phyloP scores from a whole-genome alignment of 169 alveolate species.

The Cryptosporidium xiaoi region DNA sequence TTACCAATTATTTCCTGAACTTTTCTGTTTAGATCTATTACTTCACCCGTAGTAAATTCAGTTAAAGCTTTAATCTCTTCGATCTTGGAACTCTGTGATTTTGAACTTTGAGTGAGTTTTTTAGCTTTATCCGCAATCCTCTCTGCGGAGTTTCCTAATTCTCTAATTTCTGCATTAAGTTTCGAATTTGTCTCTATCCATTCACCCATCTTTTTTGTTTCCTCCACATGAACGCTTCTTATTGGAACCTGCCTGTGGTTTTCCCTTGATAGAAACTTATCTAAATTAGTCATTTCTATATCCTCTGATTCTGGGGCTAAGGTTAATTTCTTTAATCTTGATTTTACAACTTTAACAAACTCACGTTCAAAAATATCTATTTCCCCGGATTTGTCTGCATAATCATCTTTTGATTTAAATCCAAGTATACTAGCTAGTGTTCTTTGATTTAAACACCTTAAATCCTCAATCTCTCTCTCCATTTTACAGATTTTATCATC shows the following conservation, averaged over 20 bases:
- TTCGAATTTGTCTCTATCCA: slow-evolving; percentile 1
- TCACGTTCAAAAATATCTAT: slow-evolving; percentile 12
- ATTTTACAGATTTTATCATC: slow-evolving; percentile 14
- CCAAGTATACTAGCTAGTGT: neutral
- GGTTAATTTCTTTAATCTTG: slow-evolving; percentile 22
- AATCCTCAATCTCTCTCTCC: slow-evolving; percentile 24
- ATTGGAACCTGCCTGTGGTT: neutral
- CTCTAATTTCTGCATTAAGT: slow-evolving; percentile 22
- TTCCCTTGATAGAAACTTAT: neutral
- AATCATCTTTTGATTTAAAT: neutral
- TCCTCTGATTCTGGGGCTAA: neutral
- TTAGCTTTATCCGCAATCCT: slow-evolving; percentile 43
- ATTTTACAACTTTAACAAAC: neutral
- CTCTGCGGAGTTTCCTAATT: slow-evolving; percentile 37
- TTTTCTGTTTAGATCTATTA: slow-evolving; percentile 5
- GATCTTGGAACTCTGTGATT: neutral
- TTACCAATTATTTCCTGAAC: slow-evolving; percentile 52
- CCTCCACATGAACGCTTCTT: neutral
- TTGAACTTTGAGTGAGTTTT: slow-evolving; percentile 17
- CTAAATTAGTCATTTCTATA: neutral
- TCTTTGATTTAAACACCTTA: neutral
- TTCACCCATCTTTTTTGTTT: neutral
- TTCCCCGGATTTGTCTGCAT: neutral
- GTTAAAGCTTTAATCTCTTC: slow-evolving; percentile 31
- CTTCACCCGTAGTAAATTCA: slow-evolving; percentile 35